A percentile compares a stretch with the other conserved stretches of the same genome.
Conservation (phyloP, 2,329 filamentous ascomycete genomes). For the Exophiala aquamarina region DNA sequence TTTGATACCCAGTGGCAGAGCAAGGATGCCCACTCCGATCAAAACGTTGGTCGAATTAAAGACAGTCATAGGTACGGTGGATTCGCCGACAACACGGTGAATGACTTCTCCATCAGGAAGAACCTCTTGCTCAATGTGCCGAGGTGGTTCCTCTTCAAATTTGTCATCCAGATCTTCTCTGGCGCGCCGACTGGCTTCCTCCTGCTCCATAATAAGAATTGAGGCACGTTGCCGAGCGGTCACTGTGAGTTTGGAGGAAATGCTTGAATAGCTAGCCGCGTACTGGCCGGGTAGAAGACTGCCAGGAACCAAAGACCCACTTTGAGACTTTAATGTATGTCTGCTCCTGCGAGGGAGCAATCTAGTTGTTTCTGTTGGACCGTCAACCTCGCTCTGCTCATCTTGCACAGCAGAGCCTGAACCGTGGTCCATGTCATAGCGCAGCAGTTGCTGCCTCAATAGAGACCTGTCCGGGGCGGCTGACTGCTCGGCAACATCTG, state of each 20-base stretch:
- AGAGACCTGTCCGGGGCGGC: slow-evolving; percentile 28
- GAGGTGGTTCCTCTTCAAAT: slow-evolving; percentile 23
- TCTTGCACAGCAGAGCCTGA: slow-evolving; percentile 31
- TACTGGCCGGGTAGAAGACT: slow-evolving; percentile 11
- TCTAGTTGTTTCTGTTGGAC: slow-evolving; percentile 29
- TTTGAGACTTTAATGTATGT: slow-evolving; percentile 10
- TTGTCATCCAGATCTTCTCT: slow-evolving; percentile 23
- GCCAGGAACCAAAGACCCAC: slow-evolving; percentile 9
- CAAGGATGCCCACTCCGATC: slow-evolving; percentile 86
- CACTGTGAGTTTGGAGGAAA: slow-evolving; percentile 57
- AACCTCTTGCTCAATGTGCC: slow-evolving; percentile 22
- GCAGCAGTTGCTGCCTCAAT: slow-evolving; percentile 32
- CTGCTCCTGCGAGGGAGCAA: slow-evolving; percentile 18
- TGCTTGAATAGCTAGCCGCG: slow-evolving; percentile 61
- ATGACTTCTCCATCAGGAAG: slow-evolving; percentile 66
- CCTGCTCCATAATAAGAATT: slow-evolving; percentile 53
- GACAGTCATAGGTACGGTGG: slow-evolving; percentile 91
- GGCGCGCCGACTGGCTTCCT: slow-evolving; percentile 43
- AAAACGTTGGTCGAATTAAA: slow-evolving; percentile 96
- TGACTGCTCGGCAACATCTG: slow-evolving; percentile 27
- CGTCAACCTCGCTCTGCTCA: slow-evolving; percentile 20
- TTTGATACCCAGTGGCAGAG: slow-evolving; percentile 81
- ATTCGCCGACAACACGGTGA: slow-evolving; percentile 83
- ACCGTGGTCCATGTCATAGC: slow-evolving; percentile 10
- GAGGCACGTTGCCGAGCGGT: slow-evolving; percentile 58